Base-by-base conservation (phyloP, 2,329 filamentous ascomycete genomes). In the Cercospora nicotianae region DNA sequence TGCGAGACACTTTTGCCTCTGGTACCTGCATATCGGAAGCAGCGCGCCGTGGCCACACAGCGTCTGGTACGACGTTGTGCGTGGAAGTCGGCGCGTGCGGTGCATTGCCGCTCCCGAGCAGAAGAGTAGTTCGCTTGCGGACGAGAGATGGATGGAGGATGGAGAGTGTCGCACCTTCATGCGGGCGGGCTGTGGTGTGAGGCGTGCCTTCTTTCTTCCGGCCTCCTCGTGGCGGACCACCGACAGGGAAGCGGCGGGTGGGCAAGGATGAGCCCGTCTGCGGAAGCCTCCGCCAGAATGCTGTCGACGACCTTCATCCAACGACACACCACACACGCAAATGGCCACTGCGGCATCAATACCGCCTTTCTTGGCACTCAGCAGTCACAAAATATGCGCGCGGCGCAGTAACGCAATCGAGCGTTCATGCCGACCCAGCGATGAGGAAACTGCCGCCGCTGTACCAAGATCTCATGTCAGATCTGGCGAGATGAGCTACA, bases 1-100 rank as follows among this genome's bases (percentile, higher is more conserved):
- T 39, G 42, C 23, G 65, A 42, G 36, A 42, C 36, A 42, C 36
- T n/a, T n/a, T 5, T 45, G 51, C 45, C 26, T 48, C 59, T 67
- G 60, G 66, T 67, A 61, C 66, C 66, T 67, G 66, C 66, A 61
- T 67, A 23, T 48, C 66, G 66, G 61, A 53, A 39, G 23, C 18
- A 45, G 8, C 13, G 13, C 55, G 18, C 66, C 66, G 61, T 20
- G 28, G 28, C 13, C 39, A 42, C 55, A 61, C 61, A 53, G 55
- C 65, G 60, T 67, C 33, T 55, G 39, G 51, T 55, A 16, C 33
- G 33, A 36, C 33, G 33, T 36, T 13, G 33, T 36, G 33, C 33
- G 33, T 36, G 33, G 33, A 36, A 1, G 30, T 30, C 31, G 12
- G 33, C 33, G 33, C 33, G 33, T 36, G 33, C 33, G 33, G 12